These are phyloP conservation scores for Articulospora tetracladia DNA, from an alignment of 495 filamentous ascomycete species.

Conservation along the genomic window DNA sequence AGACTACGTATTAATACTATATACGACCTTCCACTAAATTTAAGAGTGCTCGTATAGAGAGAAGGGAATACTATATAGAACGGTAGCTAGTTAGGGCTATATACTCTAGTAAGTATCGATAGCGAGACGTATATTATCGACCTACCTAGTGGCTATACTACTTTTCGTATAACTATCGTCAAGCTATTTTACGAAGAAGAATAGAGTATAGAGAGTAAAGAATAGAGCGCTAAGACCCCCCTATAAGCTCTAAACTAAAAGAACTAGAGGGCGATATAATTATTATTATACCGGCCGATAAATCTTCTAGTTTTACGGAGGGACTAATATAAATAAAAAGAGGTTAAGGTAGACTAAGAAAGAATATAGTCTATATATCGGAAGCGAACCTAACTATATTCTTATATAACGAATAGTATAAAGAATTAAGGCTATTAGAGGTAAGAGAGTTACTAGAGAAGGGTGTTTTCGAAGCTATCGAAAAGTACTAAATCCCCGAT, in stretches of 20 bases:
- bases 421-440: background rate
- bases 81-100: background rate
- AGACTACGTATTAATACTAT: conserved; percentile 6
- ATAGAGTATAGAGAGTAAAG: background rate
- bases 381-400: too few species aligned
- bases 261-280: too few species aligned
- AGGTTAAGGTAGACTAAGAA: too few species aligned
- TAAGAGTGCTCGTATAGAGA: background rate
- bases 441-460: background rate
- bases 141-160: background rate
- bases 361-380: too few species aligned
- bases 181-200: background rate
- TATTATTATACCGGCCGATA: too few species aligned
- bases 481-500: background rate
- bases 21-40: conserved; percentile 1
- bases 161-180: background rate
- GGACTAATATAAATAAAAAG: too few species aligned
- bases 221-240: too few species aligned
- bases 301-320: too few species aligned
- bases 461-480: background rate
- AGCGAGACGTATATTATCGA: background rate
- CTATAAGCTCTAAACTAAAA: too few species aligned
- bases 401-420: background rate
- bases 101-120: background rate
- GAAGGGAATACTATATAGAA: background rate